Evolutionary conservation across 352 stramenopile genomes (phyloP).

Genomic region (Pythium rhizo-oryzae): DNA sequence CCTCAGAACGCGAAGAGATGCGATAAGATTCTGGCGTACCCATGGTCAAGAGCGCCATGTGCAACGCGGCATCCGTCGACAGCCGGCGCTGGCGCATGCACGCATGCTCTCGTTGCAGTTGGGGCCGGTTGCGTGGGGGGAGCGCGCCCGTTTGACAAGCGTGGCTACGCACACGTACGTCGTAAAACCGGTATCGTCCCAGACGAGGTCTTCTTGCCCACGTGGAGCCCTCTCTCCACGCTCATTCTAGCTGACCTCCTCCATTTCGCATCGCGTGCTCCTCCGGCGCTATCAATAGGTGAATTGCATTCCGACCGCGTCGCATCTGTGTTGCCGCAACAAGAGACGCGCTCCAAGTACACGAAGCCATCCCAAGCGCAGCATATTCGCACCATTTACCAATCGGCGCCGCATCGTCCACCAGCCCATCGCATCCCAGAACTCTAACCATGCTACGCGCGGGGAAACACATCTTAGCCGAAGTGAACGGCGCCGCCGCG

Average conservation of each 20-base stretch:
- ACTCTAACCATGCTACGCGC: constrained; percentile 11
- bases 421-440: neutral
- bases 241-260: neutral
- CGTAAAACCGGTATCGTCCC: neutral
- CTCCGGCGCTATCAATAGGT: constrained; percentile 25
- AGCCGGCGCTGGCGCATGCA: constrained; percentile 13
- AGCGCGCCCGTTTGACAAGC: constrained; percentile 13
- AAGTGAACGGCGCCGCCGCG: constrained; percentile 19
- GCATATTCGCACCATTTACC: neutral
- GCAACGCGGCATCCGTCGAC: constrained; percentile 25
- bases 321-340: constrained; percentile 14
- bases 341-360: neutral
- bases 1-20: constrained; percentile 20
- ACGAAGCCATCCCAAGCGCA: neutral
- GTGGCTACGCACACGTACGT: neutral
- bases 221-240: neutral
- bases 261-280: neutral
- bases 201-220: neutral
- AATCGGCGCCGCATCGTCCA: neutral
- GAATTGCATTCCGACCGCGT: neutral
- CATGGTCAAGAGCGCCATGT: constrained; percentile 6
- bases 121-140: neutral
- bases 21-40: constrained; percentile 29
- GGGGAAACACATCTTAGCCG: constrained; percentile 4
- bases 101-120: constrained; percentile 17